Evolutionary conservation across 2,329 filamentous ascomycete species (phyloP), one percentile per base, ranked within the genome.

Genomic region (Cladorrhinum sp.): DNA sequence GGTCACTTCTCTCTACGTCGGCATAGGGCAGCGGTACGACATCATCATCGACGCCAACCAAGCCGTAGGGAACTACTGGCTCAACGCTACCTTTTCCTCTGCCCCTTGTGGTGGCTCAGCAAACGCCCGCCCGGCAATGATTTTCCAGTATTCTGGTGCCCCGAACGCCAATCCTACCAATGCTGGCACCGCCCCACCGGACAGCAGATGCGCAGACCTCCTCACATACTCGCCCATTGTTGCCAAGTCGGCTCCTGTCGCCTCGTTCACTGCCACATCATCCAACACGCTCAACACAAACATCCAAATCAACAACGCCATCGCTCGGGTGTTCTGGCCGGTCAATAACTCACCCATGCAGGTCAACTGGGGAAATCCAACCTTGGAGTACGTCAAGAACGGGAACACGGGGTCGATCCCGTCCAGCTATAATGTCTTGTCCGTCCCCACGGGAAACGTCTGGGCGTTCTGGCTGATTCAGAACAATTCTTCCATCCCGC

Each of bases 1-100:
- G 4, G 80, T 80, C 0, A 71, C 77, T 4, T 73, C 77, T 21
- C 71, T 86, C 24, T 81, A 76, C 28, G 72, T 86, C 8, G 81
- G 75, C 24, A 74, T 85, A 58, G 77, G 72, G 54, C 77, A 71
- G 69, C 71, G 82, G 16, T 75, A 74, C 61, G 79, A 83, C 62
- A 73, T 82, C 18, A 73, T 81, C 48, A 77, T 83, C 55, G 73
- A 77, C 42, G 79, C 75, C 9, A 69, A 70, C 21, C 67, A 72
- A 54, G 61, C 66, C 30, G 62, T 69, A 1, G 70, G 61, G 2
- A 74, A 74, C 66, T 77, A 76, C 66, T 77, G 75, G 75, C 72
- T 77, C 62, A 77, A 76, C 59, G 71, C 72, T 9, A 73, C 73
- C 2, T 65, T 73, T 8, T 65, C 62, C 16, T 55, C 66, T n/a